phyloP scores from a whole-genome alignment of 441 rosid species.

The Daphne laureola region DNA sequence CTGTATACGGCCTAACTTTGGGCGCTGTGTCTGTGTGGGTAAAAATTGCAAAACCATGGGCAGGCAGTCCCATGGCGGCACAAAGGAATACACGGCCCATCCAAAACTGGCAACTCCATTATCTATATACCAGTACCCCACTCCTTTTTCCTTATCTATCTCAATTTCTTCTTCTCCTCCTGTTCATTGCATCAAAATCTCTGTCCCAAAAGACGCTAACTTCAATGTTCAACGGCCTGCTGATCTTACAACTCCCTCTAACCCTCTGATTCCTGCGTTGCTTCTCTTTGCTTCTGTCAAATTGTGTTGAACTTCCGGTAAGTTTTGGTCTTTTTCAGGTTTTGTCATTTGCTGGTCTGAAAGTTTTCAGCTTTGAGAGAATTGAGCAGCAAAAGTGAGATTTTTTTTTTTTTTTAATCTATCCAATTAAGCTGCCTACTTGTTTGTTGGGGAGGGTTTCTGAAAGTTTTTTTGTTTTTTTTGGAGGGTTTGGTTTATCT shows the following conservation, averaged over 20 bases:
- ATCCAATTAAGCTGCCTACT: too few species aligned
- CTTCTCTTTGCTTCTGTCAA: background rate
- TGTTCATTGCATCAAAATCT: background rate
- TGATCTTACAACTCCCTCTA: conserved; percentile 16
- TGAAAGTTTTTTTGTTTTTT: too few species aligned
- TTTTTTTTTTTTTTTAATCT: background rate
- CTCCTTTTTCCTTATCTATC: conserved; percentile 1
- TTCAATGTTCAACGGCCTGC: background rate
- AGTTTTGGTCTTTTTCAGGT: conserved; percentile 10
- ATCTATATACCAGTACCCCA: conserved; percentile 16
- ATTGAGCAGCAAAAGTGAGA: background rate
- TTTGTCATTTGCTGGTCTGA: background rate
- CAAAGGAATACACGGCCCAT: conserved; percentile 12
- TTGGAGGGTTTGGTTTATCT: conserved; percentile 5
- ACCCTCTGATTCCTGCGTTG: background rate
- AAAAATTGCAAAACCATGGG: conserved; percentile 48
- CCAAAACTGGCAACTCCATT: conserved; percentile 35
- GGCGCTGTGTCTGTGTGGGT: conserved; percentile 1
- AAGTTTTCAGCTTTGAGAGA: background rate
- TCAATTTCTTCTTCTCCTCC: background rate
- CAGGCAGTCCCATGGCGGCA: conserved; percentile 35
- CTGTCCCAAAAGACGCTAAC: background rate
- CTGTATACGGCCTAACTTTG: background rate
- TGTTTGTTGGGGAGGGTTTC: background rate
- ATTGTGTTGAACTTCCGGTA: conserved; percentile 1